phyloP scores from a whole-genome alignment of 768 basidiomycete species.

The Lentinula edodes region DNA sequence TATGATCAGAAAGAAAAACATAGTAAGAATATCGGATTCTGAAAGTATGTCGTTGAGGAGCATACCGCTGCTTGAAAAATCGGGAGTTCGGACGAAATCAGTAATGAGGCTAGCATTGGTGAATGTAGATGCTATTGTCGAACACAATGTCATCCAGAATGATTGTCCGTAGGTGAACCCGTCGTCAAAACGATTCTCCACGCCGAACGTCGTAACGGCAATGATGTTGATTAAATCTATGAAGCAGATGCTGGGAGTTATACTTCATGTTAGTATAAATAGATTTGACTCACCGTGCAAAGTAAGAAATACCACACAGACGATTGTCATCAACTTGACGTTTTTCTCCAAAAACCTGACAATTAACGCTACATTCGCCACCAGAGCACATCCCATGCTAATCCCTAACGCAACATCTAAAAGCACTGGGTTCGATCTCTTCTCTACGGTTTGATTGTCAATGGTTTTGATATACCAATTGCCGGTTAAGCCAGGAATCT shows the following conservation, averaged over 20 bases:
- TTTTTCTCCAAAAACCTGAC: constrained; percentile 67
- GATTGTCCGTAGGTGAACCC: constrained; percentile 67
- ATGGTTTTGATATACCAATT: constrained; percentile 65
- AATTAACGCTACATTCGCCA: constrained; percentile 66
- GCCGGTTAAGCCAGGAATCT: constrained; percentile 75
- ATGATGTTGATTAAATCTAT: constrained; percentile 67
- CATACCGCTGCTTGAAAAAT: constrained; percentile 63
- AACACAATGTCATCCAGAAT: constrained; percentile 77
- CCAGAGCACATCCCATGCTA: constrained; percentile 61
- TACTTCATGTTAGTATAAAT: neutral
- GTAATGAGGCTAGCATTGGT: constrained; percentile 64
- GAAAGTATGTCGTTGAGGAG: neutral
- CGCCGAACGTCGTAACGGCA: constrained; percentile 56
- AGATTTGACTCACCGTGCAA: constrained; percentile 52
- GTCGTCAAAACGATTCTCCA: constrained; percentile 52
- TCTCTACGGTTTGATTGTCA: constrained; percentile 38
- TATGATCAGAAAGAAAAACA: neutral
- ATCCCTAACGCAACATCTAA: constrained; percentile 57
- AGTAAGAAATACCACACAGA: constrained; percentile 59
- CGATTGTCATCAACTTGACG: constrained; percentile 56
- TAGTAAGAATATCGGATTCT: neutral
- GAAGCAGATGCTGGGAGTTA: neutral
- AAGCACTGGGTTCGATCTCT: constrained; percentile 46
- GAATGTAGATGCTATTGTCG: constrained; percentile 58
- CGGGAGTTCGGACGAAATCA: constrained; percentile 52